Base-by-base conservation (phyloP, 768 basidiomycete genomes). In the Serendipita vermifera region DNA sequence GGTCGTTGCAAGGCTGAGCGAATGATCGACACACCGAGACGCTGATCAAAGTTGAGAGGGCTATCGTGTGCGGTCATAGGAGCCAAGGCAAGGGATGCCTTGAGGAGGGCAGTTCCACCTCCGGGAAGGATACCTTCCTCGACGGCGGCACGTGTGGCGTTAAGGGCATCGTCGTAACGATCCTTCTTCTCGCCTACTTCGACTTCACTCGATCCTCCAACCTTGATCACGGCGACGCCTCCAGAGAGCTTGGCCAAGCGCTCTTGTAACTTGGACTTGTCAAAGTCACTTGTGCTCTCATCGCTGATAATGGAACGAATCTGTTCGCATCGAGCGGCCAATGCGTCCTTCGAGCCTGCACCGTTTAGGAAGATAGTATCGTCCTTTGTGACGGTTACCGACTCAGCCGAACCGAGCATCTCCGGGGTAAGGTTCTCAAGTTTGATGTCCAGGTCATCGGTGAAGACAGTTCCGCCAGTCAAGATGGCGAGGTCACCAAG, bases 181-280 rank as follows among this genome's bases (percentile, higher is more conserved):
- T 98, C 94, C 81, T 98, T 96, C 88, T 97, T 98, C 79, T 98
- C 94, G 5, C 93, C 78, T 59, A 98, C 94, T 72, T 97, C 94
- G 54, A 97, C 94, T 70, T 98, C 94, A 54, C 78, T 81, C 22
- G 83, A 73, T 15, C 94, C 94, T 56, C 94, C 94, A 59, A 97
- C 94, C 72, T 90, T 92, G 78, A 97, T 97, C 71, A 98, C 93
- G 14, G 94, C 94, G 43, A 98, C 94, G 71, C 94, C 93, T 40
- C 94, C 94, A 39, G 80, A 81, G 55, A 98, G 77, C 78, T 99
- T 98, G 60, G 94, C 94, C 40, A 99, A 78, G 61, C 94, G 87
- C 68, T 98, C 94, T 69, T 97, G 93, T 53, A 99, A 79, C 74
- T 96, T 97, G 62, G 83, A 83, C 65, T 81, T 78, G 79, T 99